Percentiles rank a stretch among this genome's conserved stretches.
Evolutionary conservation across 1,284 basidiomycete species (phyloP).

Genomic region (Cutaneotrichosporon sp.): DNA sequence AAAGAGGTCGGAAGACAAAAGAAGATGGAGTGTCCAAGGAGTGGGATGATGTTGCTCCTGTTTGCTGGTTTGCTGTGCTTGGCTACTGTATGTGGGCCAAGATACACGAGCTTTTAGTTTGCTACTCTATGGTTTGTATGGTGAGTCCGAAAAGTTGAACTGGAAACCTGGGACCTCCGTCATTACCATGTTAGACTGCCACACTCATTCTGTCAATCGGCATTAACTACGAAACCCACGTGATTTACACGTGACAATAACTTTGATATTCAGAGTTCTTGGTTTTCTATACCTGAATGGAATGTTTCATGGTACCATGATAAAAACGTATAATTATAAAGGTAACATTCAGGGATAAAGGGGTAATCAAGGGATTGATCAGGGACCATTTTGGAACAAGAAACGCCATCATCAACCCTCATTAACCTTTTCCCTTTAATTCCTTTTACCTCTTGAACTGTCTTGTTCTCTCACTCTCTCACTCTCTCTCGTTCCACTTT

Average conservation of each 20-base stretch:
- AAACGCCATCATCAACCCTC: too few species aligned
- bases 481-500: too few species aligned
- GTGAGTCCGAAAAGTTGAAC: conserved; percentile 5
- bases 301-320: not conserved
- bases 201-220: not conserved
- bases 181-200: not conserved
- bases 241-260: not conserved
- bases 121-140: not conserved
- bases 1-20: not conserved
- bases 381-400: not conserved
- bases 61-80: conserved; percentile 4
- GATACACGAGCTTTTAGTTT: conserved; percentile 15
- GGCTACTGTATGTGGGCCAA: not conserved
- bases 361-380: not conserved
- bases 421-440: too few species aligned
- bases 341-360: not conserved
- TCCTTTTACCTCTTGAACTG: too few species aligned
- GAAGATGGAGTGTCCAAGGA: not conserved
- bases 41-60: conserved; percentile 5
- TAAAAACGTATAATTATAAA: too few species aligned
- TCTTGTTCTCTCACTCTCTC: too few species aligned
- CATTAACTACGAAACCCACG: not conserved
- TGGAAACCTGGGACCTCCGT: not conserved
- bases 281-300: not conserved
- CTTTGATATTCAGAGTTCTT: not conserved